Evolutionary conservation across 257 asterid genomes (phyloP).

Genomic region (Parsonsia alboflavescens): DNA sequence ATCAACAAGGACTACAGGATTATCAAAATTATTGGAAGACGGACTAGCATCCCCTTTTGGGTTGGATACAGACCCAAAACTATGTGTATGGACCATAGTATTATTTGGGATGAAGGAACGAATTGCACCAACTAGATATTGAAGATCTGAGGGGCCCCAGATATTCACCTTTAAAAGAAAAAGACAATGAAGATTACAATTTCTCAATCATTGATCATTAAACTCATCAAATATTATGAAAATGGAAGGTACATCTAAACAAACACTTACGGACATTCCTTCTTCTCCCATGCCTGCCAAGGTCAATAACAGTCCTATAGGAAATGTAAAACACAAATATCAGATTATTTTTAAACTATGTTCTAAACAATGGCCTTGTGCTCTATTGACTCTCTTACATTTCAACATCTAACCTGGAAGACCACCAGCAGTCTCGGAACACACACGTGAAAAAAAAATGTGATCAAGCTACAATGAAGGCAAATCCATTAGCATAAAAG

Average conservation of each 20-base stretch:
- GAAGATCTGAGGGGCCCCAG: conserved; percentile 94
- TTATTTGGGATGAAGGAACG: conserved; percentile 80
- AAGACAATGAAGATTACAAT: conserved; percentile 1
- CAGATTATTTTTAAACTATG: not conserved
- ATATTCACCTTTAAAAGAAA: conserved; percentile 60
- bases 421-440: conserved; percentile 99
- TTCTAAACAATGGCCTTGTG: not conserved
- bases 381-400: not conserved
- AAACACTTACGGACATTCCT: conserved; percentile 76
- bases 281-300: conserved; percentile 91
- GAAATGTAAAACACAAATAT: conserved; percentile 11
- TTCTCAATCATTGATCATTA: conserved; percentile 4
- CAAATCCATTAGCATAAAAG: not conserved
- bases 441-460: conserved; percentile 87
- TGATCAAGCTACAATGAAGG: conserved; percentile 74
- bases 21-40: conserved; percentile 25
- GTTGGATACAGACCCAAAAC: conserved; percentile 66
- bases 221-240: conserved; percentile 4
- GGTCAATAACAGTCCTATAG: conserved; percentile 84
- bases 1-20: conserved; percentile 60
- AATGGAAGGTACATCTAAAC: not conserved
- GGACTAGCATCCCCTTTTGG: conserved; percentile 32
- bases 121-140: conserved; percentile 82
- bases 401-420: conserved; percentile 62
- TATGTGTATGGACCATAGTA: conserved; percentile 79